phyloP scores from a whole-genome alignment of 2,329 filamentous ascomycete species.

The Rachicladosporium sp. region DNA sequence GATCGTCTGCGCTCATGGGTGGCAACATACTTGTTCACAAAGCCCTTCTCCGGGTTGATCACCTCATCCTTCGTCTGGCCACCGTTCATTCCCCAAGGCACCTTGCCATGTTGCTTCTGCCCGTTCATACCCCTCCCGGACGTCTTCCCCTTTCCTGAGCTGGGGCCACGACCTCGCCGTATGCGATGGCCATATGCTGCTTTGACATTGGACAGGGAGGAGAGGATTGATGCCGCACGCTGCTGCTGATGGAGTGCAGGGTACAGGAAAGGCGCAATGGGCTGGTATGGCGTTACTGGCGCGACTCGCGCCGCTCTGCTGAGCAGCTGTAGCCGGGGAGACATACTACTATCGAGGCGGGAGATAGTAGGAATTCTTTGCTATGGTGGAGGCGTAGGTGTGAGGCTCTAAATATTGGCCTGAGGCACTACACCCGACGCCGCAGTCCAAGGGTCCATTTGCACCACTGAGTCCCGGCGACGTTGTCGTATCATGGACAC shows the following conservation, averaged over 20 bases:
- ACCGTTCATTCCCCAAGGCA: conserved; percentile 86
- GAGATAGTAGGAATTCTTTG: no score
- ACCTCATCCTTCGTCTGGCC: conserved; percentile 80
- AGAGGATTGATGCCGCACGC: conserved; percentile 70
- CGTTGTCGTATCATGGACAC: no score
- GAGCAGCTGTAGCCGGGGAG: conserved; percentile 37
- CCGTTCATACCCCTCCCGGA: conserved; percentile 92
- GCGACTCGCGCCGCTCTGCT: conserved; percentile 14
- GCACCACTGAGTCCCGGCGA: no score
- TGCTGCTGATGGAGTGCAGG: conserved; percentile 35
- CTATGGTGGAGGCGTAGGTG: no score
- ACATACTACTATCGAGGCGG: conserved; percentile 25
- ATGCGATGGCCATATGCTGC: conserved; percentile 80
- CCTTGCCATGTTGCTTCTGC: conserved; percentile 86
- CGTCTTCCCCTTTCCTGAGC: conserved; percentile 93
- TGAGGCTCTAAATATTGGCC: no score
- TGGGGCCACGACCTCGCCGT: conserved; percentile 77
- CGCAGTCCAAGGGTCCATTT: no score
- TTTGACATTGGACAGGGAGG: conserved; percentile 64
- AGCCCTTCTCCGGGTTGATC: conserved; percentile 68
- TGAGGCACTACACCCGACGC: no score
- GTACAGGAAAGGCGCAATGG: conserved; percentile 24
- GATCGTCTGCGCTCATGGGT: neutral
- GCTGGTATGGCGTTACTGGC: conserved; percentile 17
- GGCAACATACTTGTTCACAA: conserved; percentile 47